Evolutionary conservation across 73 alveolate genomes (phyloP).

Genomic region (Tetrahymena thermophila): DNA sequence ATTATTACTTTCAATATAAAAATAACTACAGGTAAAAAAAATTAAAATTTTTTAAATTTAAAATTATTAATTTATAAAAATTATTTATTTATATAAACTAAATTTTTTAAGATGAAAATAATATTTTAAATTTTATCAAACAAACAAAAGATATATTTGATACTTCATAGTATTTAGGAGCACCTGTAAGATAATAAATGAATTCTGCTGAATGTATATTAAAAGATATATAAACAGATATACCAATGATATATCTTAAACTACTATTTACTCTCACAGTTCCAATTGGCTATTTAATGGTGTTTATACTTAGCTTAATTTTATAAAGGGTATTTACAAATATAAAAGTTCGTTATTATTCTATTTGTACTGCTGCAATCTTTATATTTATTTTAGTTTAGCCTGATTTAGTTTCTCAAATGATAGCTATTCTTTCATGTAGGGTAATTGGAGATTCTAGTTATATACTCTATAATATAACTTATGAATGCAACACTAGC

Average conservation of each 20-base stretch:
- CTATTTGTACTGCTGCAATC: not conserved
- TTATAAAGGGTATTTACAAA: not conserved
- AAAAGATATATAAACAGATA: slow-evolving; percentile 2
- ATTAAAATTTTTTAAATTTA: too few species aligned
- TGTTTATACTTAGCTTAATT: not conserved
- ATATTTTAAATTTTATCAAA: too few species aligned
- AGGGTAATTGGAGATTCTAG: not conserved
- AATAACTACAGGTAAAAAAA: not conserved
- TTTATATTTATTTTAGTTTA: not conserved
- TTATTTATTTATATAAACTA: too few species aligned
- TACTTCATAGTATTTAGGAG: not conserved
- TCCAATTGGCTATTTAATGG: not conserved
- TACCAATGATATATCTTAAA: not conserved
- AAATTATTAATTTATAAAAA: too few species aligned
- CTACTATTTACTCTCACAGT: not conserved
- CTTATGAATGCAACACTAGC: not conserved
- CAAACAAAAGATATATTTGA: not conserved
- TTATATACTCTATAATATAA: not conserved
- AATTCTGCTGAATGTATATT: not conserved
- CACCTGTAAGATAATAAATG: not conserved
- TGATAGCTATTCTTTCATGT: slow-evolving; percentile 1
- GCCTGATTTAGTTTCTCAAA: not conserved
- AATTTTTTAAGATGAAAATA: too few species aligned
- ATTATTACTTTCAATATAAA: not conserved
- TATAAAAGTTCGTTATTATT: not conserved